A percentile compares a stretch with the other conserved stretches of the same genome.
These are phyloP conservation scores for Fusarium dlaminii DNA, from an alignment of 2,329 filamentous ascomycete genomes.

Conservation along the genomic window DNA sequence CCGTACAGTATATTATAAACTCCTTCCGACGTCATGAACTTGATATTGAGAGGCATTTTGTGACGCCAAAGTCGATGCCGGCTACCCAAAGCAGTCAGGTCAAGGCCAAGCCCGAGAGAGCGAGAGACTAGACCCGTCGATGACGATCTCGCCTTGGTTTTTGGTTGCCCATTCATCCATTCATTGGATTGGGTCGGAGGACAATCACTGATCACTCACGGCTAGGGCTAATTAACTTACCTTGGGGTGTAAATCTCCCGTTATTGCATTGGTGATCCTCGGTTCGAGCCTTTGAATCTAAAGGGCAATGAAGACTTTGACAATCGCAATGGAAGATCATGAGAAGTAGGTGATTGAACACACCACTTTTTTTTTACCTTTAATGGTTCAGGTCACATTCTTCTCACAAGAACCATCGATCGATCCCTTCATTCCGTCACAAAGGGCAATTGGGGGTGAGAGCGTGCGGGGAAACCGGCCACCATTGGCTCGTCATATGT, in stretches of 20 bases:
- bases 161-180: not conserved
- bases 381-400: not conserved
- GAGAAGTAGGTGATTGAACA: not conserved
- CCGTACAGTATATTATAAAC: not conserved
- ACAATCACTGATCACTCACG: conserved; percentile 20
- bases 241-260: conserved; percentile 26
- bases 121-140: not conserved
- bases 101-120: not conserved
- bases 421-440: not conserved
- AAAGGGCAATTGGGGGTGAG: conserved; percentile 26
- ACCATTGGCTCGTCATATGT: conserved; percentile 11
- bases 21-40: not conserved
- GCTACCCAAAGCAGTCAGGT: not conserved
- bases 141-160: conserved; percentile 20
- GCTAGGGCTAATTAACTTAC: not conserved
- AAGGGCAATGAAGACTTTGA: not conserved
- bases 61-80: conserved; percentile 2
- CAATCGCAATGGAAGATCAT: not conserved
- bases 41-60: not conserved
- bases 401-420: not conserved
- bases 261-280: not conserved
- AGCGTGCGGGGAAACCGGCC: conserved; percentile 28
- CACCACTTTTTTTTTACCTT: not conserved
- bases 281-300: not conserved
- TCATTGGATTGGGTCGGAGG: not conserved